Base-by-base conservation (phyloP, 2,329 filamentous ascomycete genomes). In the Zasmidium angulare region DNA sequence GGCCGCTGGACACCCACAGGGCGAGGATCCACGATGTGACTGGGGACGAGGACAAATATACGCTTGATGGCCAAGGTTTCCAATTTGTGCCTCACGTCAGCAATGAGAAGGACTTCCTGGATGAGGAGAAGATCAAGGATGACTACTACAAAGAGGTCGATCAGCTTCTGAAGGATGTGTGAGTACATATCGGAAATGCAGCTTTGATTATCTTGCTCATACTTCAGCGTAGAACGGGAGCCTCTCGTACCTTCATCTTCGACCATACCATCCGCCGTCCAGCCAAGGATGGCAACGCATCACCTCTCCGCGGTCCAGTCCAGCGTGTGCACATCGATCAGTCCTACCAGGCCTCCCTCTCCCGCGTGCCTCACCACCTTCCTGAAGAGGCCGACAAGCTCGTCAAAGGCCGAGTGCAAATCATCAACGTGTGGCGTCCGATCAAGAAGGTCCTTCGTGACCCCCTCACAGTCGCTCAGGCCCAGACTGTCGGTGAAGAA, bases 201-300 rank as follows among this genome's bases (percentile, higher is more conserved):
- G 24, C 22, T 43, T n/a, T n/a, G n/a, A n/a, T n/a, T n/a, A n/a
- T n/a, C n/a, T n/a, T n/a, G n/a, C n/a, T n/a, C n/a, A n/a, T n/a
- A n/a, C n/a, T n/a, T n/a, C n/a, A n/a, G n/a, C n/a, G n/a, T n/a
- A 68, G 64, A 19, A 87, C 84, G 17, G 84, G 84, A 2, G 84
- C 79, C 17, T 74, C 80, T 1, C 79, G 80, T 21, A 72, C 86
- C 64, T 80, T 84, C 75, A 84, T 87, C 69, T 88, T 87, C 68
- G 83, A 86, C 73, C 84, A 87, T 73, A 86, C 83, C 4, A 83
- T 88, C 66, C 80, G 80, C n/a, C 78, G 80, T 49, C 69, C 71
- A 29, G 64, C 69, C 2, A 66, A 60, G 36, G 75, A 78, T 48
- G 83, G 88, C 0, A 74, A 29, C 46, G 26, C 43, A 12, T 23